These are phyloP conservation scores for Nemania sp. DNA, from an alignment of 2,329 filamentous ascomycete genomes.

Conservation along the genomic window DNA sequence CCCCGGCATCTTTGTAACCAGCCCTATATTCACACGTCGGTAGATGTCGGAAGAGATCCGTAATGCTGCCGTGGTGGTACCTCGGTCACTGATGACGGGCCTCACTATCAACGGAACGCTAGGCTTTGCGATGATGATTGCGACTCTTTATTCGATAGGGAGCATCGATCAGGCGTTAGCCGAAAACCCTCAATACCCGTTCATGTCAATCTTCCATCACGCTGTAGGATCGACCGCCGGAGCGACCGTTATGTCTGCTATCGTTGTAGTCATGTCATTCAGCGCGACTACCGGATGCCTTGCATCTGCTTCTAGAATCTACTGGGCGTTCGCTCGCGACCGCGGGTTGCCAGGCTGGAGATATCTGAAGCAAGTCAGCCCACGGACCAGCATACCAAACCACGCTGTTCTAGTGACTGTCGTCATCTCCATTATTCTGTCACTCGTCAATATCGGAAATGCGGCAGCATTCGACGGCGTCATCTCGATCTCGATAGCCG, in stretches of 20 bases:
- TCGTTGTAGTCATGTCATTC: constrained; percentile 62
- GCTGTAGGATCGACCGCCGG: constrained; percentile 61
- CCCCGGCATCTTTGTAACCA: too few relatives aligned
- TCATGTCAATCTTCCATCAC: constrained; percentile 69
- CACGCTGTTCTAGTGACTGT: constrained; percentile 41
- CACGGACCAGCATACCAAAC: constrained; percentile 42
- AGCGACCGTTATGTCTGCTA: constrained; percentile 62
- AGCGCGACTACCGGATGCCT: constrained; percentile 65
- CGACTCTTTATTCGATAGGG: constrained; percentile 65
- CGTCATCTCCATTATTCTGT: constrained; percentile 41
- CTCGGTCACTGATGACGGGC: constrained; percentile 62
- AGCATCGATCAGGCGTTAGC: constrained; percentile 59
- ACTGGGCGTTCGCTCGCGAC: constrained; percentile 62
- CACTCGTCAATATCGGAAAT: constrained; percentile 44
- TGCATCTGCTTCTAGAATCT: constrained; percentile 67
- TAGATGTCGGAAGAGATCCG: constrained; percentile 61
- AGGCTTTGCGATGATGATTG: constrained; percentile 68
- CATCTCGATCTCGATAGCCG: constrained; percentile 44
- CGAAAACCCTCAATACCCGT: constrained; percentile 64
- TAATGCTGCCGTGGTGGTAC: constrained; percentile 63
- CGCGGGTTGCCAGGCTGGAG: constrained; percentile 43
- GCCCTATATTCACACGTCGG: constrained; percentile 13
- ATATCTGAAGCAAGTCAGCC: constrained; percentile 40
- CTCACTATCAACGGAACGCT: constrained; percentile 63
- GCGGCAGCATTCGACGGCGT: constrained; percentile 44